Evolutionary conservation across 306 rosid genomes (phyloP).

Genomic region (Gleditsia sinensis): DNA sequence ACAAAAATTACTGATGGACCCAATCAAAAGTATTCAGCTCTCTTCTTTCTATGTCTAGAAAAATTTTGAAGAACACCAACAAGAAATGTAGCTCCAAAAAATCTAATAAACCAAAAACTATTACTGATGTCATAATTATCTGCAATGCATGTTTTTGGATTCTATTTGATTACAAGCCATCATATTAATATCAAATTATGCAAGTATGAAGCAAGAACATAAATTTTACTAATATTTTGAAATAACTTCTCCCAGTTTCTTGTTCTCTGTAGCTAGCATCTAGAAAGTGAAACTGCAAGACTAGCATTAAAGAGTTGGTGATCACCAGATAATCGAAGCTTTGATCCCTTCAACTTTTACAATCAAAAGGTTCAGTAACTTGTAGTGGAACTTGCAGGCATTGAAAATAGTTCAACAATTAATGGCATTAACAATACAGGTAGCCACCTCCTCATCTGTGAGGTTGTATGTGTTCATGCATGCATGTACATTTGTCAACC

Average conservation of each 20-base stretch:
- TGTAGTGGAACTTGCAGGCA: conserved; percentile 61
- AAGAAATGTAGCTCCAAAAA: conserved; percentile 9
- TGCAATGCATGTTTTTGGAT: conserved; percentile 15
- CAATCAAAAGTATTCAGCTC: not conserved
- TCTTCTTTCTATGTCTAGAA: conserved; percentile 20
- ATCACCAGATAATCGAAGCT: conserved; percentile 72
- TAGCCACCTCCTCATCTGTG: not conserved
- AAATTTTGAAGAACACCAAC: conserved; percentile 58
- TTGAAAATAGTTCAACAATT: conserved; percentile 33
- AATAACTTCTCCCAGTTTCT: conserved; percentile 63
- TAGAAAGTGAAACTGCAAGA: conserved; percentile 77
- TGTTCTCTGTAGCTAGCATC: conserved; percentile 81
- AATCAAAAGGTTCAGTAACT: conserved; percentile 55
- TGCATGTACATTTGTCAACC: conserved; percentile 11
- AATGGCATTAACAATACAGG: conserved; percentile 21
- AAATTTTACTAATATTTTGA: conserved; percentile 51
- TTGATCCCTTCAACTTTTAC: conserved; percentile 52
- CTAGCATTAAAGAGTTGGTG: conserved; percentile 74
- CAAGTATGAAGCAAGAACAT: conserved; percentile 19
- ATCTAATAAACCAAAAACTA: conserved; percentile 1
- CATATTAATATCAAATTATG: conserved; percentile 11
- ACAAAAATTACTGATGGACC: not conserved
- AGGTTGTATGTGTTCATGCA: not conserved
- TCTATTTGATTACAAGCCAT: not conserved
- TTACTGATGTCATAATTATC: conserved; percentile 17